Base-by-base conservation (phyloP, 192 early-diverging fungal genomes). In the Lobosporangium transversale region DNA sequence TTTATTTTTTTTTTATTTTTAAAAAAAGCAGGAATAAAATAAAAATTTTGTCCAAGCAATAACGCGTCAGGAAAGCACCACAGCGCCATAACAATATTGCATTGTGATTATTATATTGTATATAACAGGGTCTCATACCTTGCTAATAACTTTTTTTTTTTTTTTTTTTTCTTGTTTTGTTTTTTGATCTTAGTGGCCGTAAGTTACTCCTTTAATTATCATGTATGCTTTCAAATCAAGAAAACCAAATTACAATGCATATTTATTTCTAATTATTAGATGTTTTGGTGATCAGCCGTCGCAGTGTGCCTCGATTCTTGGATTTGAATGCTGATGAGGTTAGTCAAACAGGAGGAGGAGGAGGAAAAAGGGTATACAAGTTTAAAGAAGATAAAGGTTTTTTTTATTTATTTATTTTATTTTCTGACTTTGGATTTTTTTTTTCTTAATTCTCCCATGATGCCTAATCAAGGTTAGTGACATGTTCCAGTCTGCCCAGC, bases 311-410 rank as follows among this genome's bases (percentile, higher is more conserved):
- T 14, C 84, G 97, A 20, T 93, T 94, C 75, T 71, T 74, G 35
- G 93, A 97, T 21, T 81, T 97, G 40, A 90, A 91, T 11, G 56
- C 68, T 11, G 93, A 93, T 29, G 96, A 97, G 80, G 92, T 89
- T 18, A 54, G 36, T 23, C 15, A 24, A 21, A 3, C 7, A 10
- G 14, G 37, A 49, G 47, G 23, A 3, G 33, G 30, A 20, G 35
- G 15, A 20, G 24, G 32, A 49, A 33, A 52, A 12, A 26, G 27
- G 24, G 43, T n/a, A n/a, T n/a, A n/a, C n/a, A n/a, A 56, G 8
- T 11, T 12, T 21, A 10, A 51, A 20, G 18, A 53, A 29, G 11
- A 20, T 23, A 24, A 20, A 58, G 29, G 33, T 21, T 29, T 7
- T 33, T 4, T 2, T 3, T 29, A 21, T 30, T 8, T 6, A 14